These are phyloP conservation scores for Blastomyces gilchristii DNA, from an alignment of 2,329 filamentous ascomycete species.

Conservation along the genomic window DNA sequence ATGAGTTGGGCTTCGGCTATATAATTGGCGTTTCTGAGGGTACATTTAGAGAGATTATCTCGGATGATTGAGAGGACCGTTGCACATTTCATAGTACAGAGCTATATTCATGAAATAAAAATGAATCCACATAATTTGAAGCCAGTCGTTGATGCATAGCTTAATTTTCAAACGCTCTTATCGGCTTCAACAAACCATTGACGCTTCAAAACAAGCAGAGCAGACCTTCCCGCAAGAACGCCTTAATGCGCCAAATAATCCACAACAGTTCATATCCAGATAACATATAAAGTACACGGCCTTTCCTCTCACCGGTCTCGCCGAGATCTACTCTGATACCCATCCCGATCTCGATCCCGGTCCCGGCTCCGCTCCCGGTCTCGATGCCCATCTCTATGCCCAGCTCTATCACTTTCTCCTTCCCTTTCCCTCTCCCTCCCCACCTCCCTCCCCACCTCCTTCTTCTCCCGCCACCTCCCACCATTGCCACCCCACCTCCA, in stretches of 20 bases:
- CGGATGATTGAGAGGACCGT: neutral
- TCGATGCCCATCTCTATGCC: neutral
- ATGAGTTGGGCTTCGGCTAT: conserved; percentile 1
- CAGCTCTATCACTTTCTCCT: neutral
- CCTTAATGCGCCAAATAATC: neutral
- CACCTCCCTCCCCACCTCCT: conserved; percentile 8
- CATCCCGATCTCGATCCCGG: neutral
- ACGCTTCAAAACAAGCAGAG: too few species aligned
- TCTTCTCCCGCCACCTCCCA: conserved; percentile 11
- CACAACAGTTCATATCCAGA: neutral
- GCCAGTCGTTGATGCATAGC: neutral
- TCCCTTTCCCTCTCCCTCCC: conserved; percentile 18
- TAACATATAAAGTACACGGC: neutral
- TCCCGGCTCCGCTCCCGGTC: neutral
- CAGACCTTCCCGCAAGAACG: neutral
- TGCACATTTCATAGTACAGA: neutral
- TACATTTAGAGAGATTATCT: neutral
- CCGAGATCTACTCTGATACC: conserved; percentile 5
- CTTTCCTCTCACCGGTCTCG: neutral
- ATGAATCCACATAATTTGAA: neutral
- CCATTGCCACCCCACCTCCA: conserved; percentile 11
- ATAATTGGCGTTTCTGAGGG: neutral
- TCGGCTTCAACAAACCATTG: too few species aligned
- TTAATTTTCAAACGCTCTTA: neutral
- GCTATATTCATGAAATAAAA: neutral